Evolutionary conservation across 1,284 basidiomycete species (phyloP), one percentile per base, ranked within the genome.

Genomic region (Tilletia caries): DNA sequence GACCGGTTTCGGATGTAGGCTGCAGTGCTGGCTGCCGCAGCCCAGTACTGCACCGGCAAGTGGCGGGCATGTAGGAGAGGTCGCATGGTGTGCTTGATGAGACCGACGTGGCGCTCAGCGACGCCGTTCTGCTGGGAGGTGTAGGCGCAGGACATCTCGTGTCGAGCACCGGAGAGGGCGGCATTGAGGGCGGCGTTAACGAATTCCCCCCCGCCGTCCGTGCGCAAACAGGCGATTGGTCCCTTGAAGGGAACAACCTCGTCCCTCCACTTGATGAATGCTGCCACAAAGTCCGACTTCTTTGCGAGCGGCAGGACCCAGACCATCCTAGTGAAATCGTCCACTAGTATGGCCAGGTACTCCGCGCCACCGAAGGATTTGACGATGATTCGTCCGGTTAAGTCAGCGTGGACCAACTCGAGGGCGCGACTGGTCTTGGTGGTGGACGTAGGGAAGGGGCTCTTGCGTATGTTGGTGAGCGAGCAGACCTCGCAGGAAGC

Each of bases 61-160:
- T 64, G 32, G 23, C 23, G 20, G 5, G 12, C 34, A 32, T 41
- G 62, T 3, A 64, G 5, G 18, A 64, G 18, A 64, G 34, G 23
- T n/a, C 62, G 62, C 34, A 33, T 25, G 20, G 29, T 15, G 13
- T 44, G 8, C 18, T 33, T 33, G 46, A 66, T n/a, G 20, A 46
- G 20, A 8, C 46, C 43, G 25, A 29, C 2, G 43, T 29, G 18
- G 3, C 65, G 65, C 32, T 66, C 65, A 3, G 65, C 65, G 15
- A 66, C 43, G 44, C 43, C 65, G 43, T 66, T 66, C 44, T 37
- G 37, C 62, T 64, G 62, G 1, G 62, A 5, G 25, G 62, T 64
- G 33, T 64, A 43, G 0, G 62, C 25, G 18, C 33, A 41, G 18
- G 62, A 41, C 37, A 3, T 33, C 33, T 64, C 62, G 37, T 64